Conservation (phyloP, 768 basidiomycete species). For the Chalciporus chontae region DNA sequence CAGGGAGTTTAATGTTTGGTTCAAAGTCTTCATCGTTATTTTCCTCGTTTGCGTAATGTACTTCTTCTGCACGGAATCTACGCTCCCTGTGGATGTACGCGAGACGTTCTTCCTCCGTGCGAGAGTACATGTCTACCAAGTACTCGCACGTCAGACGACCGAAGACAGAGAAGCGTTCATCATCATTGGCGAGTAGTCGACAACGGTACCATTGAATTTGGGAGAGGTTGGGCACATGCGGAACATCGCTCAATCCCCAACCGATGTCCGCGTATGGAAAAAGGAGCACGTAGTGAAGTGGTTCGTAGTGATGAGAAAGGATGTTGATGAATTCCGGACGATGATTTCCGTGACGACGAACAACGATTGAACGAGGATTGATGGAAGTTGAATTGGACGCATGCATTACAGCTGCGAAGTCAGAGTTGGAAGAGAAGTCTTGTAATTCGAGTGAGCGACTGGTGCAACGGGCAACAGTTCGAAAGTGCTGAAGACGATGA, state of each 20-base stretch:
- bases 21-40: conserved; percentile 34
- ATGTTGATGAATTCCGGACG: background rate
- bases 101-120: conserved; percentile 31
- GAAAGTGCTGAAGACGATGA: background rate
- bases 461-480: no score
- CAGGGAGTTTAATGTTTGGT: no score
- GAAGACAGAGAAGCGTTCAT: conserved; percentile 33
- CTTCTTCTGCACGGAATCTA: background rate
- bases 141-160: conserved; percentile 34
- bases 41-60: no score
- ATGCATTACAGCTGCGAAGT: background rate
- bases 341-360: background rate
- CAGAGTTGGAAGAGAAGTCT: background rate
- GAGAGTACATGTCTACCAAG: conserved; percentile 37
- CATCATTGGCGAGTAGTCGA: conserved; percentile 29
- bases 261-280: conserved; percentile 30
- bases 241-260: no score
- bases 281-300: conserved; percentile 29
- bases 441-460: background rate
- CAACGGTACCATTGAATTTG: conserved; percentile 36
- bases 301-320: background rate
- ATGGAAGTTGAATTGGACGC: background rate
- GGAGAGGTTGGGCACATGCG: conserved; percentile 17
- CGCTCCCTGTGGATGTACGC: conserved; percentile 30
- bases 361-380: background rate